Evolutionary conservation across 148 eudicot species (phyloP).

Genomic region (Cornus suecica): DNA sequence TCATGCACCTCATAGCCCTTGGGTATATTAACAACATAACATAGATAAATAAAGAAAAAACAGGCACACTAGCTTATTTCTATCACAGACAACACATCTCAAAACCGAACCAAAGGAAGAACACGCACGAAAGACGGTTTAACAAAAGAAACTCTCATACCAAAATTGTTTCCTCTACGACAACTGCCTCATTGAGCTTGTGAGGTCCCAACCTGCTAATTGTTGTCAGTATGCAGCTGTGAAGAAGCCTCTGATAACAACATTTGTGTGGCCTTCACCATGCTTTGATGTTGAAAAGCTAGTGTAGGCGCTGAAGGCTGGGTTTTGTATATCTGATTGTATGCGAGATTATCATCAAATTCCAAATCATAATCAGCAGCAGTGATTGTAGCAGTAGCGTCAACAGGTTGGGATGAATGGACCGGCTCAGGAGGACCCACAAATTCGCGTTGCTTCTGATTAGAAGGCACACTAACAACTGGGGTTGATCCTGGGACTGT

Average conservation of each 20-base stretch:
- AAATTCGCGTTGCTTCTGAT: slow-evolving; percentile 39
- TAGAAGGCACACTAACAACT: slow-evolving; percentile 28
- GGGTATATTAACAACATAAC: neutral
- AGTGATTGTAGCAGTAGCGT: slow-evolving; percentile 27
- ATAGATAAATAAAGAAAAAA: neutral
- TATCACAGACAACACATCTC: neutral
- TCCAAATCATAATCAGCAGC: slow-evolving; percentile 31
- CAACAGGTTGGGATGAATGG: slow-evolving; percentile 35
- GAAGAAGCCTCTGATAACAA: slow-evolving; percentile 45
- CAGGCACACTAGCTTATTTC: neutral
- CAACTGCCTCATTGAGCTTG: slow-evolving; percentile 19
- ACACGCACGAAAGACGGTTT: neutral
- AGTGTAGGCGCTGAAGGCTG: slow-evolving; percentile 66
- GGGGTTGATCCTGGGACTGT: slow-evolving; percentile 28
- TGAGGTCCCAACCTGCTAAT: slow-evolving; percentile 23
- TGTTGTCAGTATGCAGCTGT: slow-evolving; percentile 37
- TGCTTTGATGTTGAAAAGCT: slow-evolving; percentile 44
- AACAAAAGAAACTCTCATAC: slow-evolving; percentile 16
- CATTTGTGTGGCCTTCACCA: slow-evolving; percentile 29
- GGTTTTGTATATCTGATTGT: slow-evolving; percentile 77
- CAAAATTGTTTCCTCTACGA: slow-evolving; percentile 25
- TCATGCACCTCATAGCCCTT: slow-evolving; percentile 2
- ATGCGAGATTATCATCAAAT: slow-evolving; percentile 59
- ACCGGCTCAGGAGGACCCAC: slow-evolving; percentile 37
- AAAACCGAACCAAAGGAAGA: slow-evolving; percentile 5